Conservation (phyloP, 441 rosid genomes). For the Bocquillonia castaneifolia region DNA sequence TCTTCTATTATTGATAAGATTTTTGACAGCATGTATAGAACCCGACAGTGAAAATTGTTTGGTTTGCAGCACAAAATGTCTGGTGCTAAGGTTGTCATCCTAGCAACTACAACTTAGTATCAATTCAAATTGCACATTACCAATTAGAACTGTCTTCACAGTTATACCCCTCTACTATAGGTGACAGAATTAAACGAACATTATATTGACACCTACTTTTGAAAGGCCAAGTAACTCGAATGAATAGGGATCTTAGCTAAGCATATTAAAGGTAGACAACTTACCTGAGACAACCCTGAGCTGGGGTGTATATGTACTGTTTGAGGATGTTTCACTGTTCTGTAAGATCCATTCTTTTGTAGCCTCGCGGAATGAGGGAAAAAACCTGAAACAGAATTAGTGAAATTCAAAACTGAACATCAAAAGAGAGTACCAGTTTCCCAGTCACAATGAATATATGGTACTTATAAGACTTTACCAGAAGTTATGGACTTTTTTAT, state of each 20-base stretch:
- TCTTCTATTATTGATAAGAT: too few species aligned
- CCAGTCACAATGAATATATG: constrained; percentile 1
- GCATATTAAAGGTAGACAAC: neutral
- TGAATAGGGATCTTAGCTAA: neutral
- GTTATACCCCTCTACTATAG: too few species aligned
- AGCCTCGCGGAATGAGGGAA: constrained; percentile 89
- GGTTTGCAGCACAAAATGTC: neutral
- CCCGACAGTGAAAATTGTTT: too few species aligned
- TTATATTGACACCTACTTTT: too few species aligned
- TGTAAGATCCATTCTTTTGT: constrained; percentile 87
- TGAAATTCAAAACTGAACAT: constrained; percentile 14
- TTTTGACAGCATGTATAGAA: neutral
- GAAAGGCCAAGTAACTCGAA: too few species aligned
- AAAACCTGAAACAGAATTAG: constrained; percentile 49
- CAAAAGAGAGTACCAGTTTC: constrained; percentile 1
- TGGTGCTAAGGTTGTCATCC: neutral
- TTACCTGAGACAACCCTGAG: constrained; percentile 91
- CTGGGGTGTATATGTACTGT: constrained; percentile 93
- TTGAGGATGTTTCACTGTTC: constrained; percentile 90
- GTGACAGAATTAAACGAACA: too few species aligned
- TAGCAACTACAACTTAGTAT: too few species aligned
- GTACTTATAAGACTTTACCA: constrained; percentile 33
- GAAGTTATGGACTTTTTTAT: constrained; percentile 71
- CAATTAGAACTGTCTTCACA: too few species aligned
- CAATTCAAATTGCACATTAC: too few species aligned